phyloP scores from a whole-genome alignment of 495 filamentous ascomycete genomes.

The Bathelium albidoporum region DNA sequence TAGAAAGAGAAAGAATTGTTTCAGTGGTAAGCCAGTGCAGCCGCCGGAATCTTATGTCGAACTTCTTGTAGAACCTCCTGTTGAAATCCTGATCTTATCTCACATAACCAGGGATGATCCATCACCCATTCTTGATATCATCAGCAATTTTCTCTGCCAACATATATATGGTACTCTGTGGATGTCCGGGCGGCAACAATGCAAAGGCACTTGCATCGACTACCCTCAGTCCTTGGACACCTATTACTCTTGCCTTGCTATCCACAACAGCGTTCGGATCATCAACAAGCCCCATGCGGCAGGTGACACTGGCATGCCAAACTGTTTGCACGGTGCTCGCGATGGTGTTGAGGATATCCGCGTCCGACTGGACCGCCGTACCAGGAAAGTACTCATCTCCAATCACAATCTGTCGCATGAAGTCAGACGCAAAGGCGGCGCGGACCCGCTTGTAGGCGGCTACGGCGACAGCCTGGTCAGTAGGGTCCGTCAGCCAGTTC shows the following conservation, averaged over 20 bases:
- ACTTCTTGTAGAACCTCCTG: no score
- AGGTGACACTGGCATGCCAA: slow-evolving; percentile 43
- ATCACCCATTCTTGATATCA: slow-evolving; percentile 30
- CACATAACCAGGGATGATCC: no score
- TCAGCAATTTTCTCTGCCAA: slow-evolving; percentile 54
- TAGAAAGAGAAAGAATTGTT: no score
- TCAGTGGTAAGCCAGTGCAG: no score
- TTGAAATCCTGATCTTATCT: no score
- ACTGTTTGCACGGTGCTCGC: slow-evolving; percentile 32
- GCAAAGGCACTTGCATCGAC: slow-evolving; percentile 52
- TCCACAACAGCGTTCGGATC: slow-evolving; percentile 49
- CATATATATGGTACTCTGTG: slow-evolving; percentile 35
- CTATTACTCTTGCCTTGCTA: slow-evolving; percentile 38
- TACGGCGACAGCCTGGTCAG: slow-evolving; percentile 46
- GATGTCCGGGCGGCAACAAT: slow-evolving; percentile 47
- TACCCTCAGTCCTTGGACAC: slow-evolving; percentile 43
- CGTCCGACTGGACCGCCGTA: slow-evolving; percentile 36
- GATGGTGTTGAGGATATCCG: slow-evolving; percentile 40
- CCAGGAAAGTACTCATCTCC: slow-evolving; percentile 44
- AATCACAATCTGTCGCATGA: slow-evolving; percentile 33
- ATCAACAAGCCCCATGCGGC: slow-evolving; percentile 39
- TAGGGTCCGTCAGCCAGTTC: slow-evolving; percentile 42
- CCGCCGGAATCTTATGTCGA: no score
- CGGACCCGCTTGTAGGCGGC: slow-evolving; percentile 45
- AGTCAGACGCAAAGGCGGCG: slow-evolving; percentile 32